A percentile compares a stretch with the other conserved stretches of the same genome.
phyloP scores from a whole-genome alignment of 208 protist species.

The Leishmania arabica region DNA sequence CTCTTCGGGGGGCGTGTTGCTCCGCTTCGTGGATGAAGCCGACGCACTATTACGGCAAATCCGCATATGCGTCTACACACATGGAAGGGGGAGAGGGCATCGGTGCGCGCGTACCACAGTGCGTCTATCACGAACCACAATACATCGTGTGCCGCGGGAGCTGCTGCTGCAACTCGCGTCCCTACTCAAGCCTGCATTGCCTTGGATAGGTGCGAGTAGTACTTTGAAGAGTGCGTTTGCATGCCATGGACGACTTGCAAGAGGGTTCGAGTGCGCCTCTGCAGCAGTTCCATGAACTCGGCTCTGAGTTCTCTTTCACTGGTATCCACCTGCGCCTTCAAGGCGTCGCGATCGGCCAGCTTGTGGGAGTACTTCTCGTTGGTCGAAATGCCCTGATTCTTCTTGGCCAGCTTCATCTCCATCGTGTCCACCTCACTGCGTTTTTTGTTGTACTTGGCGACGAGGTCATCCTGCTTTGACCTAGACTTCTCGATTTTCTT shows the following conservation, averaged over 20 bases:
- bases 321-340: conserved; percentile 31
- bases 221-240: conserved; percentile 27
- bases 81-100: neutral
- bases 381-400: conserved; percentile 52
- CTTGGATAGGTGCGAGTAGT: conserved; percentile 34
- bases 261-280: conserved; percentile 40
- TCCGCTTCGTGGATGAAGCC: neutral
- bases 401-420: conserved; percentile 64
- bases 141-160: neutral
- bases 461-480: conserved; percentile 25
- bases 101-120: neutral
- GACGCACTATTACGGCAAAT: neutral
- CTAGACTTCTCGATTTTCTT: conserved; percentile 26
- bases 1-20: neutral
- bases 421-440: conserved; percentile 36
- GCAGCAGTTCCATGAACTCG: conserved; percentile 26
- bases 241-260: conserved; percentile 28
- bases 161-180: neutral
- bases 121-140: neutral
- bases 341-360: conserved; percentile 40
- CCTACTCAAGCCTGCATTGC: conserved; percentile 11
- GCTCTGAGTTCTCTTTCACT: conserved; percentile 28
- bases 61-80: neutral
- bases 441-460: conserved; percentile 45
- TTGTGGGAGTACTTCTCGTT: conserved; percentile 50